Evolutionary conservation across 495 filamentous ascomycete genomes (phyloP), one percentile per base, ranked within the genome.

Genomic region (Friedmanniomyces endolithicus): DNA sequence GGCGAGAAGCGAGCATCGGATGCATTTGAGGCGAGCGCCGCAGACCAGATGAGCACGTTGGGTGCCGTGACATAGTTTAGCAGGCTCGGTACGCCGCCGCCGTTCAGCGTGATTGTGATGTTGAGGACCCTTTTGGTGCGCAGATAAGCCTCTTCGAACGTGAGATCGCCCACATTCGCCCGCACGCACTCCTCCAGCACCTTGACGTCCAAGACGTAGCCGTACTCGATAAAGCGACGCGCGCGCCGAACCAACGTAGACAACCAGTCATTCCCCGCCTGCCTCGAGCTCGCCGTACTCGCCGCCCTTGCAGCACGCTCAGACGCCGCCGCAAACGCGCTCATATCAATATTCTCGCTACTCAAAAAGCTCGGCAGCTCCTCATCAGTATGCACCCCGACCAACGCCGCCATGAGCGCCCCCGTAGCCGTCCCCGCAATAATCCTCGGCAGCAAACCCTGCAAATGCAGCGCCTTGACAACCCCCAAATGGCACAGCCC

Each of bases 41-140:
- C 90, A 8, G 90, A 92, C 87, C 89, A 90, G 61, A 97, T 87
- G 25, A 97, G 75, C 62, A 97, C 90, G 64, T 97, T 92, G 23
- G 90, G 90, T 12, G 90, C 87, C 14, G 90, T 97, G 48, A 97
- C 71, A 64, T 97, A 92, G 68, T 97, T 97, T 7, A 97, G 75
- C 20, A 95, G 68, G 55, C 84, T 88, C 9, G 90, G 90, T 1
- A 87, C 79, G 45, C 85, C 87, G n/a, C 80, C 80, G 12, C 79
- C 80, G 9, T 78, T 78, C 1, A 84, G 85, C 1, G 84, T 84
- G 39, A 97, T 83, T 0, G 88, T 95, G 65, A 97, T 95, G 65
- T 95, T 95, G 56, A 97, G 74, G 22, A 95, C 83, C 29, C 88
- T 75, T 64, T 90, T 92, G 11, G 88, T 95, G 46, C 80, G 77